Percentiles rank a stretch among this genome's conserved stretches.
Conservation (phyloP, 2,329 filamentous ascomycete species). For the Colletotrichum phormii region DNA sequence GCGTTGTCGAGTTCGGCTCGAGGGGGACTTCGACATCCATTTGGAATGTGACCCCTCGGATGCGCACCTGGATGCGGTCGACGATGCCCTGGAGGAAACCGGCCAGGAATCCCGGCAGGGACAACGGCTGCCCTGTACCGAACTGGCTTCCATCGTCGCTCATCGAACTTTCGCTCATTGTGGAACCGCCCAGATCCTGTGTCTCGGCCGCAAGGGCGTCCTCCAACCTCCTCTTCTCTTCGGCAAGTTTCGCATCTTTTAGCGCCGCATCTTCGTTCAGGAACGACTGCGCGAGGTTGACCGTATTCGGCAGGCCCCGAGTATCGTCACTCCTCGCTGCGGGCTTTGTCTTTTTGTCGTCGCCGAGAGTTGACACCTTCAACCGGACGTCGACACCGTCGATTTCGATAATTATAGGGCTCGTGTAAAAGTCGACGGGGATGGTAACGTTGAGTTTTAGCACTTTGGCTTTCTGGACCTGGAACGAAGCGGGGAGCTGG, state of each 20-base stretch:
- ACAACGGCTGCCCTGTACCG: slow-evolving; percentile 78
- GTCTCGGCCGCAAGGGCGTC: slow-evolving; percentile 74
- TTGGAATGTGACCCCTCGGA: slow-evolving; percentile 74
- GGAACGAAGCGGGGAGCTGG: slow-evolving; percentile 78
- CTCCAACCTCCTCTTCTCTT: slow-evolving; percentile 75
- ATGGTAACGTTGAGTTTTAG: slow-evolving; percentile 83
- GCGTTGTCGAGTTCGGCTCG: slow-evolving; percentile 57
- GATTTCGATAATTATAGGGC: slow-evolving; percentile 83
- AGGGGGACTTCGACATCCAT: slow-evolving; percentile 70
- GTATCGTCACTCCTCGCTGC: slow-evolving; percentile 41
- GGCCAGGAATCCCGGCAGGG: slow-evolving; percentile 76
- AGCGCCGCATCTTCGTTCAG: slow-evolving; percentile 50
- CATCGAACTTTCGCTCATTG: slow-evolving; percentile 68
- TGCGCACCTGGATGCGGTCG: slow-evolving; percentile 75
- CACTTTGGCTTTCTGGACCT: slow-evolving; percentile 80
- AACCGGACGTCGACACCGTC: slow-evolving; percentile 82
- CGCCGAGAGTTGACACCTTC: slow-evolving; percentile 57
- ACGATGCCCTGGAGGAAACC: slow-evolving; percentile 80
- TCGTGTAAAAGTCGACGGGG: slow-evolving; percentile 88
- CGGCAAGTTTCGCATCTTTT: slow-evolving; percentile 71
- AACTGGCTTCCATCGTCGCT: slow-evolving; percentile 69
- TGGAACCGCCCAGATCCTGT: slow-evolving; percentile 71
- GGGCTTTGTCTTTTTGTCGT: slow-evolving; percentile 42
- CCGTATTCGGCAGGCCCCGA: slow-evolving; percentile 71
- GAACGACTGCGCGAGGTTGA: slow-evolving; percentile 82